Evolutionary conservation across 164 flowering plant genomes (phyloP), one percentile per base, ranked within the genome.

Genomic region (Stephania yunnanensis): DNA sequence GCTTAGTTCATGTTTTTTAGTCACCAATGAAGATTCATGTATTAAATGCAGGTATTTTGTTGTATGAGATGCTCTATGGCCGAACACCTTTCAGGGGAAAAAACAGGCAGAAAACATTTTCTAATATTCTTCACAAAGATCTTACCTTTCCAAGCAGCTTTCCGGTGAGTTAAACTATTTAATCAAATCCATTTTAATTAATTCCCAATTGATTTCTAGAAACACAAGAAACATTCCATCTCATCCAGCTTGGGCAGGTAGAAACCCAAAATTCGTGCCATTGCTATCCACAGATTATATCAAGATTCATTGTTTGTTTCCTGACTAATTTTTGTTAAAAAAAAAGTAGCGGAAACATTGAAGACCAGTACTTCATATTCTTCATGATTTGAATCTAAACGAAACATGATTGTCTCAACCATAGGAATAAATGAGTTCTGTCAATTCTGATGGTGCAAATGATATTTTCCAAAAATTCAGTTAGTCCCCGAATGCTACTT

Each of bases 41-140:
- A 42, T 36, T 64, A 68, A 63, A 65, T 79, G 75, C 85, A 94
- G 98, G 98, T 71, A 90, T 95, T 64, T 81, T 95, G 81, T 81
- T 95, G 82, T 95, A 90, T 81, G 99, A 95, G 87, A 92, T 95
- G 99, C 91, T 93, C 31, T 95, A 95, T 82, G 97, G 97, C 7
- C 95, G 99, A 9, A 95, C 97, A n/a, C 98, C 99, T 48, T 95
- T 95, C 80, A 83, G 97, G 75, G 99, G 99, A 72, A 95, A 93
- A 81, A 95, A 93, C 70, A 88, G 99, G 86, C 97, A 91, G 86
- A 93, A 86, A 83, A 92, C 99, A 76, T 95, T 95, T 84, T 85
- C 90, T 65, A 95, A 95, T 85, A 92, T 95, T 81, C 81, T 95
- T 83, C 87, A 86, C 87, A 95, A 95, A 81, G 97, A 92, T 79